Base-by-base conservation (phyloP, 2,329 filamentous ascomycete species). In the Ophiostoma montium region DNA sequence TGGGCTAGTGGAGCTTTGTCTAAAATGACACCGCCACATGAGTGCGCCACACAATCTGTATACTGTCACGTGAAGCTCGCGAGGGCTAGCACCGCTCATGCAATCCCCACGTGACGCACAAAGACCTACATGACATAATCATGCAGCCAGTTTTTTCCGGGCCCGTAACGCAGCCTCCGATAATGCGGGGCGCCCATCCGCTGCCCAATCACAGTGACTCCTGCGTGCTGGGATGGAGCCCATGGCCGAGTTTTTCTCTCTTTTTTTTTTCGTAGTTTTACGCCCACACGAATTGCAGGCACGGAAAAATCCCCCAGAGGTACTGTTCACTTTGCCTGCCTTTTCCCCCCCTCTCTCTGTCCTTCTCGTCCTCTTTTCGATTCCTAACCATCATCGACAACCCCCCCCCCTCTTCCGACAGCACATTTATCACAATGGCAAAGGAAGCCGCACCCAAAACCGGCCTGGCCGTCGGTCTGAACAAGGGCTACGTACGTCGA, bases 381-480 rank as follows among this genome's bases (percentile, higher is more conserved):
- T 43, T 49, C 55, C 53, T 46, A 51, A 54, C 54, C 41, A 52
- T 47, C 53, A 21, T 46, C 59, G 55, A 55, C 58, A 58, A 59
- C 58, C 52, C 58, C 52, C 56, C 60, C 39, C 44, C 23, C 8
- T 35, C 5, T 48, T 35, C 23, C 44, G 30, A 41, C 43, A 50
- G 23, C 23, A 50, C 44, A 11, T 30, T 27, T 39, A 35, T 11
- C 27, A 49, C 62, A 64, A 80, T 80, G 76, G 75, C 75, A 62
- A 75, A 75, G 67, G 75, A 78, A 69, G 65, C 70, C 55, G 67
- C 72, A 60, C 70, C 70, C 62, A 72, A 70, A 61, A 70, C 68
- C 67, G 77, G 76, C 67, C 67, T 81, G 60, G 68, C 71, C 68
- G 68, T 75, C 62, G 78, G 78, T 65, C 65, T 72, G 62, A 80